Conservation (phyloP, 2,329 filamentous ascomycete genomes). For the Calonectria multiphialidica region DNA sequence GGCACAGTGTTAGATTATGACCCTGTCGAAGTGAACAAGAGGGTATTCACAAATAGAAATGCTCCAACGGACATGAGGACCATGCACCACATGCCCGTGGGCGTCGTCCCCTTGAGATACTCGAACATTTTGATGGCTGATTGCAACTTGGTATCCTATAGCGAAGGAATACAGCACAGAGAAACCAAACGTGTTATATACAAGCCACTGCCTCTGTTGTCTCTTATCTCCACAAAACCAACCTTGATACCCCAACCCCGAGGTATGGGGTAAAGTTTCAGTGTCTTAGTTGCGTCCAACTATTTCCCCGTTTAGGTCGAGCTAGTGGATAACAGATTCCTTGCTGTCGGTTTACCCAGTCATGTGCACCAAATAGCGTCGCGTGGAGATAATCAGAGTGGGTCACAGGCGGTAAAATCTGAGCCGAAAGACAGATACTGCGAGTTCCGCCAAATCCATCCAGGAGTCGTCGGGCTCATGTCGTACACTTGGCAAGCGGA, state of each 20-base stretch:
- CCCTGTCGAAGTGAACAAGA: no score
- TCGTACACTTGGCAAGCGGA: background rate
- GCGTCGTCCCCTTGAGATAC: background rate
- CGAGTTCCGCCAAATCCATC: background rate
- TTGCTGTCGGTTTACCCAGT: background rate
- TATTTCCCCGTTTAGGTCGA: background rate
- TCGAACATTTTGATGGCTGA: background rate
- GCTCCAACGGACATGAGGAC: background rate
- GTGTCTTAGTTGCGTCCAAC: background rate
- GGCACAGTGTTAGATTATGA: background rate
- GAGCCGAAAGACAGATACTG: background rate
- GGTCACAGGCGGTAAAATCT: constrained; percentile 5
- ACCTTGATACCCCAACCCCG: background rate
- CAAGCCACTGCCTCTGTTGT: background rate
- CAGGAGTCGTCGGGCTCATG: background rate
- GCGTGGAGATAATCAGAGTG: background rate
- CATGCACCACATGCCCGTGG: constrained; percentile 6
- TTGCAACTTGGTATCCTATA: background rate
- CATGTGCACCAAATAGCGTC: background rate
- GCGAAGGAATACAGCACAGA: background rate
- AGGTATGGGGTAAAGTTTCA: background rate
- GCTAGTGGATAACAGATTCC: constrained; percentile 10
- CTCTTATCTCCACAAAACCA: background rate
- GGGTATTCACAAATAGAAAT: background rate
- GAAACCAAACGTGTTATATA: background rate